These are phyloP conservation scores for Geranomyces variabilis DNA, from an alignment of 192 early-diverging fungal genomes.

Conservation along the genomic window DNA sequence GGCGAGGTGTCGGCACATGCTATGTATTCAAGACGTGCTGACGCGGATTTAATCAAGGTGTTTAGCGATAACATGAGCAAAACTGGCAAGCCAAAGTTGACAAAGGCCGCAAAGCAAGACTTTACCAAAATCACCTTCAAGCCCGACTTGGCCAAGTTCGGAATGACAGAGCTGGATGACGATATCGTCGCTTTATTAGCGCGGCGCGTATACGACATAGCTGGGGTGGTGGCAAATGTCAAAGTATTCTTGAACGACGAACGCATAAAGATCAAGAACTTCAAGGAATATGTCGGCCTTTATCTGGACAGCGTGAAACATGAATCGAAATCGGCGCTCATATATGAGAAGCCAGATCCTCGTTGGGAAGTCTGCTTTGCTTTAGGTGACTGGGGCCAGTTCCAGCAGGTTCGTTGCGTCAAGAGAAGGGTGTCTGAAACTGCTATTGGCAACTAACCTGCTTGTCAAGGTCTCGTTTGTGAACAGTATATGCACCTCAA, in stretches of 20 bases:
- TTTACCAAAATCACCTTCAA: conserved; percentile 93
- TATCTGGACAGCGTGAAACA: conserved; percentile 50
- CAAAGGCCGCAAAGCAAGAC: conserved; percentile 67
- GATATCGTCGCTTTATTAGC: conserved; percentile 82
- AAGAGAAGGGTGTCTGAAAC: background rate
- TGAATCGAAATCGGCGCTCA: conserved; percentile 32
- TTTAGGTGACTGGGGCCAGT: conserved; percentile 84
- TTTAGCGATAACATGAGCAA: conserved; percentile 90
- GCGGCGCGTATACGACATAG: conserved; percentile 93
- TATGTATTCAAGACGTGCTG: no score
- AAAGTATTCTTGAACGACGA: conserved; percentile 88
- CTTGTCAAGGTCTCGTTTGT: conserved; percentile 80
- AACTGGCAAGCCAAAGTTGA: conserved; percentile 78
- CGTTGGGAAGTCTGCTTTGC: conserved; percentile 96
- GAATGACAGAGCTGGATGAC: conserved; percentile 80
- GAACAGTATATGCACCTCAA: conserved; percentile 92
- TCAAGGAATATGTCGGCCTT: conserved; percentile 88
- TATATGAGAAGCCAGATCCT: conserved; percentile 75
- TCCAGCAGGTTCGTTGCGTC: conserved; percentile 71
- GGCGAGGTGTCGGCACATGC: no score
- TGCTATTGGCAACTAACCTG: background rate
- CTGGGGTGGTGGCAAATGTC: conserved; percentile 77
- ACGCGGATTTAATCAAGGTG: conserved; percentile 29
- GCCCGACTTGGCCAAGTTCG: conserved; percentile 90
- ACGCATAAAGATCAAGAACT: conserved; percentile 81